Evolutionary conservation across 2,329 filamentous ascomycete genomes (phyloP), one percentile per base, ranked within the genome.

Genomic region (Nemania sp.): DNA sequence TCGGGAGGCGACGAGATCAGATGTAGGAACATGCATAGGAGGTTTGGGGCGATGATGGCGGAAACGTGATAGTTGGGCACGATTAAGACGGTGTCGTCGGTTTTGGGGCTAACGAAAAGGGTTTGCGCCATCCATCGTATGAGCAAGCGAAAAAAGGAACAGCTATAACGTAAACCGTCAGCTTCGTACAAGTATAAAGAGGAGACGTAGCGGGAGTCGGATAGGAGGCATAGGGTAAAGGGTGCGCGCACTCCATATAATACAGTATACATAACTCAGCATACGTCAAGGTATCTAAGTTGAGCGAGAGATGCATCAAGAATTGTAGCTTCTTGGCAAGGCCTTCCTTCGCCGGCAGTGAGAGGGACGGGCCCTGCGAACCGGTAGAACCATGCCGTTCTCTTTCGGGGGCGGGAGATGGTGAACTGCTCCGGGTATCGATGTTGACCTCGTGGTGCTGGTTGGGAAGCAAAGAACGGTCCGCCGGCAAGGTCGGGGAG

Each of bases 261-360:
- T 92, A 92, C 73, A 92, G 73, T 51, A 86, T 84, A 74, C 87
- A 89, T 64, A 92, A 81, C 80, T 92, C 88, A 47, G 86, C 87
- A 77, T 89, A 90, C 56, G 90, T 85, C 53, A 91, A 75, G 73
- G 86, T 85, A 80, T 92, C 89, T 66, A 92, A 81, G 69, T 84
- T 87, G 74, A 83, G 82, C 72, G 89, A 85, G 68, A 92, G 81
- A 72, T 89, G 85, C 47, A 83, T 87, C 73, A 90, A 79, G 75
- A 90, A 89, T 70, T 87, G 80, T 64, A 88, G 81, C 82, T 90
- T 90, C 78, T 86, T 89, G 65, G 80, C 76, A 66, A 85, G 73
- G 68, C 81, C 80, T 24, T 78, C 76, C 71, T 75, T 79, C 49
- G 75, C 77, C 68, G 73, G 70, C 62, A 71, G 61, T 47, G 77